phyloP scores from a whole-genome alignment of 1,284 basidiomycete species.

The Termitomyces sp. region DNA sequence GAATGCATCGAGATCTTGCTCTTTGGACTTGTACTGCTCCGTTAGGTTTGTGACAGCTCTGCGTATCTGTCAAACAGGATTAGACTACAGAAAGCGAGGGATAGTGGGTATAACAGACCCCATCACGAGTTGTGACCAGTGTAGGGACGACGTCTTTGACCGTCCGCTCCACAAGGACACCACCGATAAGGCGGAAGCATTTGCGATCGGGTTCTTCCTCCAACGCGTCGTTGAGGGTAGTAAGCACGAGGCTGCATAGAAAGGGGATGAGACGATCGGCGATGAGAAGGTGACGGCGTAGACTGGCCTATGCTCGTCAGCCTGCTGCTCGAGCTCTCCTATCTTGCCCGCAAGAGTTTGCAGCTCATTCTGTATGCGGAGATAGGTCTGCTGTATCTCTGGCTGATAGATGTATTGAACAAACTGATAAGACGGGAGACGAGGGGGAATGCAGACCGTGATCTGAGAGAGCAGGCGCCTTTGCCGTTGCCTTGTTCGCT shows the following conservation, averaged over 20 bases:
- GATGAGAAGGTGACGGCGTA: constrained; percentile 1
- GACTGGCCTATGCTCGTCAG: constrained; percentile 82
- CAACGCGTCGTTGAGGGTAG: constrained; percentile 78
- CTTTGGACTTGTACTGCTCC: constrained; percentile 85
- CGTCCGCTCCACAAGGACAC: constrained; percentile 92
- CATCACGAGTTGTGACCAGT: constrained; percentile 79
- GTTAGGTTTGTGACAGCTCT: constrained; percentile 72
- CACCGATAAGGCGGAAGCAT: constrained; percentile 96
- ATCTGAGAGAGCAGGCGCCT: constrained; percentile 49
- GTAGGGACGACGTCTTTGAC: constrained; percentile 94
- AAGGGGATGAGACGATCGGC: constrained; percentile 10
- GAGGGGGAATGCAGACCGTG: constrained; percentile 53
- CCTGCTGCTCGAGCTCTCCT: constrained; percentile 88
- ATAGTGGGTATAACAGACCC: constrained; percentile 44
- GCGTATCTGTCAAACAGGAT: constrained; percentile 54
- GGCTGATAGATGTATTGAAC: constrained; percentile 38
- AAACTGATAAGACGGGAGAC: constrained; percentile 17
- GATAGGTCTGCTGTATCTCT: constrained; percentile 78
- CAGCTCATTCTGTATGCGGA: constrained; percentile 76
- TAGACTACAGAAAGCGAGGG: constrained; percentile 10
- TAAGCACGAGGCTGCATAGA: constrained; percentile 74
- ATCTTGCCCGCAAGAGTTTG: constrained; percentile 87
- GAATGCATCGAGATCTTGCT: constrained; percentile 80
- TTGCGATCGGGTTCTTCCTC: constrained; percentile 82
- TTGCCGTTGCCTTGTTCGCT: constrained; percentile 46